Evolutionary conservation across 129 eudicot genomes (phyloP).

Genomic region (Artemisia annua): DNA sequence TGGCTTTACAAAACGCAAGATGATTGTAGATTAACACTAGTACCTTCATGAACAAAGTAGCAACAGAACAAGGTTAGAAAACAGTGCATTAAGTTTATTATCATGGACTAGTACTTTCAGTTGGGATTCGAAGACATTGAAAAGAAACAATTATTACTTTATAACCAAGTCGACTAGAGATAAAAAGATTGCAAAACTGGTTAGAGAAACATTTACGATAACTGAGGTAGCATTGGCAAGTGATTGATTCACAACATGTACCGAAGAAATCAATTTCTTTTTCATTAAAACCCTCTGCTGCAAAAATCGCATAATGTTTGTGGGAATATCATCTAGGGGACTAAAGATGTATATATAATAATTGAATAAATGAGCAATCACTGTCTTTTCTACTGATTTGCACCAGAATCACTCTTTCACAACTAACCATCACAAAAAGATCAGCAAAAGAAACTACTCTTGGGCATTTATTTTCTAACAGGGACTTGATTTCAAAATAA

Average conservation of each 20-base stretch:
- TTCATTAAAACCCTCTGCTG: conserved; percentile 47
- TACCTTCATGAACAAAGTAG: no score
- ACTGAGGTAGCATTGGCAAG: conserved; percentile 16
- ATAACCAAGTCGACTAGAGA: no score
- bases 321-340: conserved; percentile 50
- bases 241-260: not conserved
- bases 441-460: not conserved
- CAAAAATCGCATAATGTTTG: conserved; percentile 27
- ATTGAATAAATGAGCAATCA: conserved; percentile 2
- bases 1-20: no score
- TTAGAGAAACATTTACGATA: not conserved
- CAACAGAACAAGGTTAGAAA: no score
- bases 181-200: no score
- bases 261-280: conserved; percentile 56
- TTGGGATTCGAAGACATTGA: no score
- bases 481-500: not conserved
- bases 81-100: no score
- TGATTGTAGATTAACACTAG: no score
- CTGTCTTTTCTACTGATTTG: conserved; percentile 40
- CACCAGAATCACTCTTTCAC: conserved; percentile 4
- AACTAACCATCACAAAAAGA: not conserved
- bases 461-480: not conserved
- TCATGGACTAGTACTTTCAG: no score
- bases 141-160: no score
- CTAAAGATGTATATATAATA: conserved; percentile 34